phyloP scores from a whole-genome alignment of 1,139 yeast species.

The Debaryomyces psychrophilus region DNA sequence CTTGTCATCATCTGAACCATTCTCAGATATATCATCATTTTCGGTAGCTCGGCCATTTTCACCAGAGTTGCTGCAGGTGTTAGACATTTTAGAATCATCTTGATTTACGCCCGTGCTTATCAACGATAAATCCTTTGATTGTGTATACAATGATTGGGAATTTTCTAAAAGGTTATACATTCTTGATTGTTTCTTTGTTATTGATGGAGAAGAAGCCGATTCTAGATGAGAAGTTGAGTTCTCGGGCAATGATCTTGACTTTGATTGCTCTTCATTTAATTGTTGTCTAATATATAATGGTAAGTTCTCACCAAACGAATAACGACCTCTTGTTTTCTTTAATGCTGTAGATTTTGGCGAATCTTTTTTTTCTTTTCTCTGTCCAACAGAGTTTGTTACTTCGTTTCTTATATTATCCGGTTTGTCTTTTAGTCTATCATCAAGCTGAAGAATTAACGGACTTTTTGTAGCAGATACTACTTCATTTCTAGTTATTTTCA shows the following conservation, averaged over 20 bases:
- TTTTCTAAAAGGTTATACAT: slow-evolving; percentile 40
- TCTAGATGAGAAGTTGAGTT: slow-evolving; percentile 1
- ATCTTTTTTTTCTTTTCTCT: not conserved
- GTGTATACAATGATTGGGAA: slow-evolving; percentile 43
- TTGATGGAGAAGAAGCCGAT: not conserved
- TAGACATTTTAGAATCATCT: slow-evolving; percentile 1
- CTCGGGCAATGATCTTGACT: not conserved
- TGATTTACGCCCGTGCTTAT: not conserved
- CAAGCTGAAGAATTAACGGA: slow-evolving; percentile 5
- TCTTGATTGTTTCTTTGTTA: slow-evolving; percentile 25
- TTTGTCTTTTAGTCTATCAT: slow-evolving; percentile 3
- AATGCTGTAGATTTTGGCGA: not conserved
- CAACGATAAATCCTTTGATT: slow-evolving; percentile 23
- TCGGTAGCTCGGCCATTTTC: slow-evolving; percentile 1
- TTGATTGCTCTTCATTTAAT: slow-evolving; percentile 16
- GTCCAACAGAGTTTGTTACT: not conserved
- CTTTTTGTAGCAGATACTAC: not conserved
- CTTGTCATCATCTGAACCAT: slow-evolving; percentile 28
- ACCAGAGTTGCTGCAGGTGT: not conserved
- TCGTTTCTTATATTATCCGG: not conserved
- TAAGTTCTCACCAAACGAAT: slow-evolving; percentile 43
- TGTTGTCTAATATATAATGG: slow-evolving; percentile 44
- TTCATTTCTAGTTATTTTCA: slow-evolving; percentile 11
- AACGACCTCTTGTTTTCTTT: slow-evolving; percentile 27
- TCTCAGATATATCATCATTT: slow-evolving; percentile 20